Evolutionary conservation across 2,329 filamentous ascomycete species (phyloP), one percentile per base, ranked within the genome.

Genomic region (Fulvia fulva): DNA sequence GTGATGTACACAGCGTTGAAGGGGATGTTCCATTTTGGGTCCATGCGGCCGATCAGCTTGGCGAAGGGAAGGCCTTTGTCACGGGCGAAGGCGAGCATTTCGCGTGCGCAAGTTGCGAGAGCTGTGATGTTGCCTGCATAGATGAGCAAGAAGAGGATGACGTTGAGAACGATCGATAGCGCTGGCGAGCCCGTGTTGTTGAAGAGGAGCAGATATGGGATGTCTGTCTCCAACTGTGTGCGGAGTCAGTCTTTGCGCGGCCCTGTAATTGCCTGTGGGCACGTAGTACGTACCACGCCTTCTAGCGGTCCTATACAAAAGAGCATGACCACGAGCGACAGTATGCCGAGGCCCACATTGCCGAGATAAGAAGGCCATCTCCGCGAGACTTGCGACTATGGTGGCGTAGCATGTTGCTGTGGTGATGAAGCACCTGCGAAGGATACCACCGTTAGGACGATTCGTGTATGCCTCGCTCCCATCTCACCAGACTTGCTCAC

Each of bases 51-150:
- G 26, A 69, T 62, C 65, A 66, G 70, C 2, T 54, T 52, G 25
- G 69, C 69, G 59, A 70, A 74, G 0, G 73, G 73, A 16, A 75
- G 58, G 6, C 72, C 62, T 58, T 73, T 69, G 62, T 77, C 75
- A 14, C 75, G 67, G 2, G 76, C 75, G 56, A 78, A 78, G 0
- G 75, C 76, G 58, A 68, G 78, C 6, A 74, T 63, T 68, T 78
- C 75, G 16, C 76, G 73, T 12, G 75, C 76, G 7, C 73, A 74
- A 5, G 76, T 73, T 41, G 76, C 74, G 1, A 80, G 80, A 12
- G 64, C 66, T 5, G 65, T 67, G 44, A 66, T 63, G 51, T 64
- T 64, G 22, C 65, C 65, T 19, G 63, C 63, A 32, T 65, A 67
- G 51, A 65, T 65, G 19, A 66, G 62, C 19, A 70, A 25, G 57